These are phyloP conservation scores for Crithidia thermophila DNA, from an alignment of 208 protist species.

Conservation along the genomic window DNA sequence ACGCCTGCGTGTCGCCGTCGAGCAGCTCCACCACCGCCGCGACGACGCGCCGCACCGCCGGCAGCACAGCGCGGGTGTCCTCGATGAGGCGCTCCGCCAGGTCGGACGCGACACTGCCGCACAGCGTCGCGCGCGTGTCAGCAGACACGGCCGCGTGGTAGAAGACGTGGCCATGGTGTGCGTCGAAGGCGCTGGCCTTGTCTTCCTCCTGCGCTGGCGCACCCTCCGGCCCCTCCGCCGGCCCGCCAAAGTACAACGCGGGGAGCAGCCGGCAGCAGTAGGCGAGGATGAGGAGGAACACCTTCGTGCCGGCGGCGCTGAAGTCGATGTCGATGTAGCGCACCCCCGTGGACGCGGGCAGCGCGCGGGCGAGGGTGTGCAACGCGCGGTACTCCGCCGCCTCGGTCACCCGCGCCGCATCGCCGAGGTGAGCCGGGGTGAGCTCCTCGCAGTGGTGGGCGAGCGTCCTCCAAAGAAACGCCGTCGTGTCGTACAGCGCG, in stretches of 20 bases:
- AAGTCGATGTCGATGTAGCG: slow-evolving; percentile 77
- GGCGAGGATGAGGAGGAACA: slow-evolving; percentile 73
- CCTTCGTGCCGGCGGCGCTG: slow-evolving; percentile 49
- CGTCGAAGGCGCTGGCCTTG: slow-evolving; percentile 12
- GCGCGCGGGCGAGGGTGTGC: slow-evolving; percentile 63
- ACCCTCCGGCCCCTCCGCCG: too few species aligned
- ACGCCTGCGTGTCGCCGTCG: slow-evolving; percentile 39
- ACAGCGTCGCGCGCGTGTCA: slow-evolving; percentile 38
- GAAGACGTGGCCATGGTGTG: slow-evolving; percentile 26
- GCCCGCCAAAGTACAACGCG: slow-evolving; percentile 1
- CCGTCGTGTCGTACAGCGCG: slow-evolving; percentile 24
- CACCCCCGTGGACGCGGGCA: slow-evolving; percentile 52
- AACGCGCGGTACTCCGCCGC: slow-evolving; percentile 61
- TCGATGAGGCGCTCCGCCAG: slow-evolving; percentile 51
- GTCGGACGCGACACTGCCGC: slow-evolving; percentile 40
- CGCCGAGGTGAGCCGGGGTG: slow-evolving; percentile 53
- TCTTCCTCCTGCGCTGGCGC: neutral
- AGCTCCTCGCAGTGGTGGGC: slow-evolving; percentile 59
- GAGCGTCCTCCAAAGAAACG: slow-evolving; percentile 50
- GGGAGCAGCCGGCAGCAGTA: slow-evolving; percentile 75
- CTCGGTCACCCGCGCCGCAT: slow-evolving; percentile 63
- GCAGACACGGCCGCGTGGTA: slow-evolving; percentile 27
- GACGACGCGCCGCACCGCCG: slow-evolving; percentile 52
- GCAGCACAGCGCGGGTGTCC: slow-evolving; percentile 52
- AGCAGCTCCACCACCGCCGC: slow-evolving; percentile 60